Evolutionary conservation across 139 green algal genomes (phyloP), one percentile per base, ranked within the genome.

Genomic region (Pleodorina starrii): DNA sequence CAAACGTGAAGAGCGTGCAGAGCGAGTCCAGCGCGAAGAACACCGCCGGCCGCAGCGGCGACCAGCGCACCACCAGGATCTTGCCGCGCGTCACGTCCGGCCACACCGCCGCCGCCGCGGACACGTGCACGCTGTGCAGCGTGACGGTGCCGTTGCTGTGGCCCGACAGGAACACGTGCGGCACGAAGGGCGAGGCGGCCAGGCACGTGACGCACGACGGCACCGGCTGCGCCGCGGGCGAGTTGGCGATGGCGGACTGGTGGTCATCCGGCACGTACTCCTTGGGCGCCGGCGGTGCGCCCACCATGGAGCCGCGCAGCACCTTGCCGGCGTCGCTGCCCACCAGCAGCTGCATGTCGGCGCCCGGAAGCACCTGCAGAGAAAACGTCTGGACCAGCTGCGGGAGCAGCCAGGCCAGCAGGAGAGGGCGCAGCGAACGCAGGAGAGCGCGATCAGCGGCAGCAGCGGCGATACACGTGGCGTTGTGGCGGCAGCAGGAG

Each of bases 241-340:
- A n/a, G 36, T 71, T 59, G n/a, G 85, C 88, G 5, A 89, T n/a
- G 5, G n/a, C 29, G 3, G 77, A 80, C 40, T 21, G 51, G 81
- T 91, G 77, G 59, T 92, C 87, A 38, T 81, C 84, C 25, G 87
- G 23, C 12, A 93, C 23, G 80, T 92, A 93, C 86, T 92, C 85
- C 74, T 93, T 92, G 57, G 93, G 93, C 19, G 93, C 72, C 0
- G 82, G 85, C 16, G 90, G 69, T 10, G 71, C 35, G 63, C 93
- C 93, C 48, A 93, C 68, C 82, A 87, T 76, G 0, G 90, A 91
- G 5, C 91, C 93, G n/a, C 86, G 86, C 60, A 95, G 85, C 35
- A 93, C 90, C 46, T 44, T 86, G 35, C 84, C 90, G 2, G 51
- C 89, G 43, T 85, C 85, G 25, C 50, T 63, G 29, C 87, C 93